Evolutionary conservation across 2,329 filamentous ascomycete species (phyloP), one percentile per base, ranked within the genome.

Genomic region (Aureobasidium sp.): DNA sequence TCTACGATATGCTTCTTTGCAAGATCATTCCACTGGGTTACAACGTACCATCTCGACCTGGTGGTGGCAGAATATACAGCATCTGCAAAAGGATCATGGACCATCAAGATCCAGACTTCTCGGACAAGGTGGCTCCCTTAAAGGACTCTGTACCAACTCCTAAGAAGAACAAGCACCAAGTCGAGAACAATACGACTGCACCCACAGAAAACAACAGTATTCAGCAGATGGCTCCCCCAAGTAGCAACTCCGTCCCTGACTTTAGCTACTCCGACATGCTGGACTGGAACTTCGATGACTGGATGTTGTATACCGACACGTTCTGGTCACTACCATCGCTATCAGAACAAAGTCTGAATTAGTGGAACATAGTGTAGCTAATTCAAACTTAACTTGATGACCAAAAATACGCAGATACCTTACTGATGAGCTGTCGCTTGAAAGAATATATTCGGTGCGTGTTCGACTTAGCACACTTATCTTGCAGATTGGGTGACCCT

Each of bases 201-300:
- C 5, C 10, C 2, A 35, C 21, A n/a, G 45, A 51, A n/a, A 27
- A 23, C 8, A 19, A 23, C 15, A 27, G 27, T 13, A 45, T n/a
- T 35, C 53, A 46, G 19, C 29, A 45, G 57, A 17, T 27, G 31
- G 9, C 35, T 19, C 4, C 17, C 11, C 38, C 23, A 6, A 42
- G 42, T 23, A 38, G 11, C 23, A 43, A 58, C 23, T 19, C 23
- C 1, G 4, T 50, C 8, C 13, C 57, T n/a, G 29, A 35, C 15
- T 25, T 51, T 2, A 45, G 35, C 37, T 49, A 31, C 27, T 45
- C 45, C 9, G 57, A 60, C 15, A 42, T 60, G 49, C 46, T 60
- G 7, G 47, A 53, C 27, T 60, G 58, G 58, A 53, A 54, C 38
- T 60, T 54, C 21, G 58, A 60, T 25, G 58, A 60, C n/a, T 60